Base-by-base conservation (phyloP, 805 yeast genomes). In the Candida vaughaniae region DNA sequence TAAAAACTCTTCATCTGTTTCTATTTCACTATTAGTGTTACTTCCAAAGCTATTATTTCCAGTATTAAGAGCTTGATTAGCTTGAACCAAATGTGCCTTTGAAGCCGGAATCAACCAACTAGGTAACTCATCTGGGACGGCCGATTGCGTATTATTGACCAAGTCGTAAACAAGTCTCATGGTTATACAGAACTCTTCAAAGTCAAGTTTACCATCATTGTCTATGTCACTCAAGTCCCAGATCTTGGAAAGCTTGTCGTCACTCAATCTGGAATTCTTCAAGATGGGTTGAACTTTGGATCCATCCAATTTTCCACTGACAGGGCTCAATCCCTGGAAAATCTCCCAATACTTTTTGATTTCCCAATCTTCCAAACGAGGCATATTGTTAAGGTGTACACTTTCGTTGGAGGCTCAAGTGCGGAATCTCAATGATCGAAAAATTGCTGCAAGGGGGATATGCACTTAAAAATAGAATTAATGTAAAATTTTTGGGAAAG, bases 271-370 rank as follows among this genome's bases (percentile, higher is more conserved):
- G 30, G 96, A 88, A 64, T 93, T 93, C 62, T 86, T 88, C 52
- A 93, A 76, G 33, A 93, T 93, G 2, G 88, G 81, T 20, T 85
- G 75, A 15, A 90, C 95, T 56, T 84, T 82, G 40, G 85, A 93
- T 33, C 96, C 96, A 16, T 83, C 73, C 22, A 93, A 73, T 55
- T 84, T 81, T 55, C 87, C 89, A 37, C 79, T 76, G 23, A 65
- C 78, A 0, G 99, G 99, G 46, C 78, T 77, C 52, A 93, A 76
- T 10, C 96, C 95, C 46, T 83, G 80, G 70, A 93, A 93, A 31
- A 93, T 90, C 62, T 93, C 95, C 99, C 99, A 93, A 71, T 89
- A 93, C 66, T 91, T 91, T 55, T 89, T 85, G 52, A 90, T 89
- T 64, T 93, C 99, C 85, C 95, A 89, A 51, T 89, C 93, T 60